Percentiles rank a stretch among this genome's conserved stretches.
phyloP scores from a whole-genome alignment of 139 green algal genomes.

The Micromonas commoda region DNA sequence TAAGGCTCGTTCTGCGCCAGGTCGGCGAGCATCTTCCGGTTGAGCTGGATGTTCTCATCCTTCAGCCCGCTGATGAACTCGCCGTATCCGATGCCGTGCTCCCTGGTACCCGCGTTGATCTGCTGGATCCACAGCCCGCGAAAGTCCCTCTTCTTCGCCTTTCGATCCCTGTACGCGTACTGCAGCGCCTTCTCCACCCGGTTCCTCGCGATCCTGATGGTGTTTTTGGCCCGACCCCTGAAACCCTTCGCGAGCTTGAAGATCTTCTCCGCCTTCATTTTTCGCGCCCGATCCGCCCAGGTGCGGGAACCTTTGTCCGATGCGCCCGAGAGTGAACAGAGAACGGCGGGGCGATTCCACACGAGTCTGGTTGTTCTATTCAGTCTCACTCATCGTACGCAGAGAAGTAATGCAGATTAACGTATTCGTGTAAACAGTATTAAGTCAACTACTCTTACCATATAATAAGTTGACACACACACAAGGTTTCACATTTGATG shows the following conservation, averaged over 20 bases:
- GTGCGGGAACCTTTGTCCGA: too few relatives aligned
- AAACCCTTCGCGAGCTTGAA: conserved; percentile 85
- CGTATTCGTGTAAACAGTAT: too few relatives aligned
- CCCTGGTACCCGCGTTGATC: conserved; percentile 75
- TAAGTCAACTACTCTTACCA: too few relatives aligned
- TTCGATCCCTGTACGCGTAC: conserved; percentile 78
- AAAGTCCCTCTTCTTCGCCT: conserved; percentile 82
- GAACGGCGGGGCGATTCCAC: too few relatives aligned
- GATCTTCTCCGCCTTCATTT: conserved; percentile 68
- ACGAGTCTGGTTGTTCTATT: too few relatives aligned
- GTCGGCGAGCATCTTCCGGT: conserved; percentile 89
- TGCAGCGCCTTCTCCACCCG: conserved; percentile 87
- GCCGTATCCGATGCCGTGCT: conserved; percentile 87
- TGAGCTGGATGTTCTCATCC: conserved; percentile 80
- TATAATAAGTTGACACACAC: too few relatives aligned
- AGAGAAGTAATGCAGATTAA: too few relatives aligned
- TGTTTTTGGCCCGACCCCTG: conserved; percentile 82
- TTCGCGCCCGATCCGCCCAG: too few relatives aligned
- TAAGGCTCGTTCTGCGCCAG: conserved; percentile 86
- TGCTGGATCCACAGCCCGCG: conserved; percentile 82
- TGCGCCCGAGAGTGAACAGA: too few relatives aligned
- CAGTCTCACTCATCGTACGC: too few relatives aligned
- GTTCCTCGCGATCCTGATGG: conserved; percentile 68
- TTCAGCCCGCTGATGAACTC: conserved; percentile 75
- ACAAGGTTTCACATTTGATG: too few relatives aligned